Base-by-base conservation (phyloP, 2,329 filamentous ascomycete species). In the Helminthosporium solani region DNA sequence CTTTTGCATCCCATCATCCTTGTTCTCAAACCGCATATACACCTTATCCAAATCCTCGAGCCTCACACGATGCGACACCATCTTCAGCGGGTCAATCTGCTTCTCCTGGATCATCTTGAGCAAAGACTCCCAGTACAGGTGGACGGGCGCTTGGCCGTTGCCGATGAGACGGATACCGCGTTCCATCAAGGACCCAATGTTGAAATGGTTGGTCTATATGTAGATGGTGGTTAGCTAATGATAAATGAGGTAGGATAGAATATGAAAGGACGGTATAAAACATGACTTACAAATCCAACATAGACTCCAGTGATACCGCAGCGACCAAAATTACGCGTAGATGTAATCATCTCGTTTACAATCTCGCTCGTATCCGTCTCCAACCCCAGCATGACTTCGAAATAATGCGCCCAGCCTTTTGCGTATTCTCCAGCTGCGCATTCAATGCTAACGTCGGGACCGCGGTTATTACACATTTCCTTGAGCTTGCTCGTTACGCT, bases 311-410 rank as follows among this genome's bases (percentile, higher is more conserved):
- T 95, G 46, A 95, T 78, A 18, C 90, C 88, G 44, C 84, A 84
- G 6, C 88, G 78, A 3, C 90, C 86, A 58, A 78, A 90, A 59
- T 83, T 87, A 40, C 82, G 76, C 11, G 88, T 85, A n/a, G 81
- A 77, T 60, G 86, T 81, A 25, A 90, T 82, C 84, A 88, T 88
- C 72, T 90, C 87, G 64, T 90, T 90, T 53, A 90, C 47, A 35
- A 89, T 83, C 73, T 90, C 90, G 42, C 84, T 87, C 0, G 88
- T 92, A 61, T 95, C 90, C 0, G 88, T 95, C 74, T 95, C 90
- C 27, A 86, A 75, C 0, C 89, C 89, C 3, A 80, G 61, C 56
- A 78, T 61, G 53, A 79, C 74, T 65, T 84, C 80, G 37, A 83
- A 77, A 51, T 80, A 79, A 61, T 84, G 81, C 3, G 75, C 74